A percentile compares a stretch with the other conserved stretches of the same genome.
phyloP scores from a whole-genome alignment of 2,329 filamentous ascomycete species.

The Trichoderma afroharzianum region DNA sequence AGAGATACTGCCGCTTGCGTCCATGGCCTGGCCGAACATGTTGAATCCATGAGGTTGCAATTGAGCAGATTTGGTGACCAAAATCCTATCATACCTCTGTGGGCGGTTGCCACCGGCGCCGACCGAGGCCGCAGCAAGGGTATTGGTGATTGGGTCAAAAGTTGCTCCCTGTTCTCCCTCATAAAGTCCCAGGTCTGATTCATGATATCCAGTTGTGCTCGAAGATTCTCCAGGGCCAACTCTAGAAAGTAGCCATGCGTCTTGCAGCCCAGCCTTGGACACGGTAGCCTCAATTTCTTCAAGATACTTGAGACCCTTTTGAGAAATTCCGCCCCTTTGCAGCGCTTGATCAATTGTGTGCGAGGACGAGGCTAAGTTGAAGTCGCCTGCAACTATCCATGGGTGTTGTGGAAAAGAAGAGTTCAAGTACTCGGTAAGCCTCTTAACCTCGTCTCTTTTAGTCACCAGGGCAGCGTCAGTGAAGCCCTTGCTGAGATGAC shows the following conservation, averaged over 20 bases:
- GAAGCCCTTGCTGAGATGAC: slow-evolving; percentile 61
- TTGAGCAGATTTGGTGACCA: slow-evolving; percentile 45
- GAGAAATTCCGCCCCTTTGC: slow-evolving; percentile 50
- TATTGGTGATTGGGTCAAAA: slow-evolving; percentile 57
- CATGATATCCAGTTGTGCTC: slow-evolving; percentile 22
- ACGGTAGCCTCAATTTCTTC: slow-evolving; percentile 45
- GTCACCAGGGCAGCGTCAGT: slow-evolving; percentile 54
- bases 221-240: slow-evolving; percentile 42
- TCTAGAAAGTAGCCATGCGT: slow-evolving; percentile 49
- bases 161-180: slow-evolving; percentile 64
- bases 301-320: slow-evolving; percentile 42
- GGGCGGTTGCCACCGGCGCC: slow-evolving; percentile 50
- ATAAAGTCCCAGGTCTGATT: slow-evolving; percentile 35
- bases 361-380: slow-evolving; percentile 60
- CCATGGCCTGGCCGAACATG: slow-evolving; percentile 47
- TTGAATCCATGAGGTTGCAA: slow-evolving; percentile 44
- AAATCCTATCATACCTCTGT: slow-evolving; percentile 63
- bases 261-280: slow-evolving; percentile 44
- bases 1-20: not conserved
- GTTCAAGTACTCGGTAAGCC: slow-evolving; percentile 45
- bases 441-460: slow-evolving; percentile 55
- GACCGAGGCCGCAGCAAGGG: slow-evolving; percentile 50
- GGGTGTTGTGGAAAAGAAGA: slow-evolving; percentile 40
- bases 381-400: slow-evolving; percentile 60
- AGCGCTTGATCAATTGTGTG: slow-evolving; percentile 52